Base-by-base conservation (phyloP, 768 basidiomycete species). In the Leccinum subgranulosum region DNA sequence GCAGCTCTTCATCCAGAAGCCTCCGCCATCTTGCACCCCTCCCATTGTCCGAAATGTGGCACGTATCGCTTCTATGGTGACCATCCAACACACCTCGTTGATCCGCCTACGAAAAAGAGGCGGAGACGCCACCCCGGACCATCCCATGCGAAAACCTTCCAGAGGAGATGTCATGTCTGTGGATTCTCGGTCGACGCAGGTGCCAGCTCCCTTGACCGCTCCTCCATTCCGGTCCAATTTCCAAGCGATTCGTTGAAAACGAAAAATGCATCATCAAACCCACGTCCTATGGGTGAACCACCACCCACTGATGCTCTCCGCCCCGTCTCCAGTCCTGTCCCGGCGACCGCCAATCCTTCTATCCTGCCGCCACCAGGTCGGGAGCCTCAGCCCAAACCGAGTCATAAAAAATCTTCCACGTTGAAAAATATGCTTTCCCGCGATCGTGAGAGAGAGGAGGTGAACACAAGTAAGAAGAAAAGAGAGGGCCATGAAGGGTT, bases 401-500 rank as follows among this genome's bases (percentile, higher is more conserved):
- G 36, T 39, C 52, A 53, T 33, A 11, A 53, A 3, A 69, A 61
- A 69, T 82, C 79, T 62, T 70, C 79, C 1, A 79, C 79, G 10
- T 66, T 92, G 43, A 86, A 84, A 67, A 79, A 83, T 45, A 79
- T 92, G 76, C 75, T 91, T 33, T 79, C 79, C 27, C 80, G 81
- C 41, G 87, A 86, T 60, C 81, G 79, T 63, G 76, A 81, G 65
- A 74, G 75, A 51, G 75, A 74, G 62, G 70, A 73, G 67, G 63
- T 27, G 49, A 60, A 65, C 69, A 54, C 59, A 3, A 62, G 41
- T 8, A 57, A 58, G 56, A 65, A 62, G 47, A 62, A 54, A 49
- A 68, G 59, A 51, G 73, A 64, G 49, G 63, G 61, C 15, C 63
- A 57, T 4, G 74, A 69, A 27, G 79, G 81, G 19, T 73, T 89